Evolutionary conservation across 441 rosid genomes (phyloP).

Genomic region (Populus hybrid): DNA sequence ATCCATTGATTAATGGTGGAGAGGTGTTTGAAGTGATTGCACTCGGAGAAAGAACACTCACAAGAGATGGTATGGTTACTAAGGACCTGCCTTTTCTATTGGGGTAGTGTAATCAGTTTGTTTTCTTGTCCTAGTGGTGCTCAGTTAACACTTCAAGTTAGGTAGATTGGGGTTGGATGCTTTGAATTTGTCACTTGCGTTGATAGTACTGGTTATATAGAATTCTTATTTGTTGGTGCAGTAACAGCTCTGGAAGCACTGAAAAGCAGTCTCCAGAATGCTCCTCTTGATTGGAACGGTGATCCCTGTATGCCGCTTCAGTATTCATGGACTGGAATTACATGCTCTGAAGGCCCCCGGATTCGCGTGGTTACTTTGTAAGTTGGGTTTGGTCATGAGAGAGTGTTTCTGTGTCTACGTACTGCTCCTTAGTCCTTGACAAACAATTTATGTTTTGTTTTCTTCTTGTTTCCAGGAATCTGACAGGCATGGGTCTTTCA

Average conservation of each 20-base stretch:
- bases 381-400: conserved; percentile 33
- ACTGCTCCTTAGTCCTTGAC: conserved; percentile 15
- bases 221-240: conserved; percentile 28
- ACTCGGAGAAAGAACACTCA: conserved; percentile 64
- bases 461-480: conserved; percentile 46
- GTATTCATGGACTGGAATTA: conserved; percentile 79
- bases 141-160: background rate
- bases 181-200: no score
- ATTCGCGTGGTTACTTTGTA: conserved; percentile 67
- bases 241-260: conserved; percentile 53
- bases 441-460: conserved; percentile 4
- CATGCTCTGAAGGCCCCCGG: conserved; percentile 59
- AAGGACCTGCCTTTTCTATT: background rate
- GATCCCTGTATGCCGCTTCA: conserved; percentile 80
- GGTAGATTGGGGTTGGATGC: background rate
- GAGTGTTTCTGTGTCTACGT: background rate
- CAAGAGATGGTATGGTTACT: conserved; percentile 67
- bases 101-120: background rate
- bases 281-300: conserved; percentile 77
- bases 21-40: conserved; percentile 56
- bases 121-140: background rate
- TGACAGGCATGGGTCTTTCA: conserved; percentile 64
- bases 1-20: conserved; percentile 77
- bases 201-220: background rate
- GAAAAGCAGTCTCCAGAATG: conserved; percentile 43